Evolutionary conservation across 305 asterid species (phyloP).

Genomic region (Rubia balearica): DNA sequence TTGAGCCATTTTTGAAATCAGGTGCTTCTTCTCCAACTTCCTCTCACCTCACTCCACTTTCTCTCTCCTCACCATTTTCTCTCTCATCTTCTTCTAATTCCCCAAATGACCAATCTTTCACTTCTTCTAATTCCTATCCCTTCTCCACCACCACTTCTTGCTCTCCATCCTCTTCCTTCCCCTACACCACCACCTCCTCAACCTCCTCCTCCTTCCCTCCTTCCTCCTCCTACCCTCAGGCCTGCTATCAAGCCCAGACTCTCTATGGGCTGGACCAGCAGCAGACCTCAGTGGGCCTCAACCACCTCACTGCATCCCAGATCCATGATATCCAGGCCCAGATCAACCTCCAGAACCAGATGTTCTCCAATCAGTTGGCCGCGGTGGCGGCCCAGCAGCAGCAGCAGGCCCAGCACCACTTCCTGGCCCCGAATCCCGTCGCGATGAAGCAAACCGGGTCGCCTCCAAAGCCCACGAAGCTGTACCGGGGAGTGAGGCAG

Average conservation of each 20-base stretch:
- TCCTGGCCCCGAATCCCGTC: constrained; percentile 47
- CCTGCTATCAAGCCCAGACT: constrained; percentile 20
- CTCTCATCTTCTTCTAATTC: constrained; percentile 3
- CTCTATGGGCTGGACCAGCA: constrained; percentile 27
- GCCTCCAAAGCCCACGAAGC: constrained; percentile 61
- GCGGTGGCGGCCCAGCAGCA: background rate
- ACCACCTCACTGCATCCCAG: constrained; percentile 32
- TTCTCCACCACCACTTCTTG: background rate
- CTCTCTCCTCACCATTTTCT: background rate
- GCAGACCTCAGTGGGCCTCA: constrained; percentile 31
- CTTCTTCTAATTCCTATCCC: constrained; percentile 18
- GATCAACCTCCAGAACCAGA: constrained; percentile 24
- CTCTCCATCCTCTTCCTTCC: background rate
- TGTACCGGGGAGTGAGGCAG: constrained; percentile 84
- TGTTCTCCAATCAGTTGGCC: constrained; percentile 13
- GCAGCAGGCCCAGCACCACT: constrained; percentile 11
- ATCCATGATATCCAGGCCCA: constrained; percentile 41
- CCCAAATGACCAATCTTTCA: constrained; percentile 8
- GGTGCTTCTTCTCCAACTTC: constrained; percentile 43
- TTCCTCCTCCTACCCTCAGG: constrained; percentile 8
- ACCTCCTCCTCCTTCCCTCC: constrained; percentile 19
- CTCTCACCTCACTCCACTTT: constrained; percentile 22
- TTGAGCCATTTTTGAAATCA: constrained; percentile 66
- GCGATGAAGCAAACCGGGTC: constrained; percentile 50
- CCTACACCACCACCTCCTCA: constrained; percentile 16